These are phyloP conservation scores for Debaryomyces coudertii DNA, from an alignment of 1,139 yeast genomes.

Conservation along the genomic window DNA sequence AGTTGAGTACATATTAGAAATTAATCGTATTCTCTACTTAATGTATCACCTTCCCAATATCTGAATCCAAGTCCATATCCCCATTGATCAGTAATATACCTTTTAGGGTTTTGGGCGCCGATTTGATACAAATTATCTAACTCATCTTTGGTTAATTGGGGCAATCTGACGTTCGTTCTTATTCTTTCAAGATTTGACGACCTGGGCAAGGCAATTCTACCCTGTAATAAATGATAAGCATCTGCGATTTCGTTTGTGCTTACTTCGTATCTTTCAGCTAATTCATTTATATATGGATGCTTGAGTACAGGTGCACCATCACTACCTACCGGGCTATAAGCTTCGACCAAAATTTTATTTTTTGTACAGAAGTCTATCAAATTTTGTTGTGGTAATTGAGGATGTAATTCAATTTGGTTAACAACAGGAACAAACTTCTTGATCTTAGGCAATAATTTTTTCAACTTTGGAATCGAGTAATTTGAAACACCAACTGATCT, in stretches of 20 bases:
- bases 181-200: conserved; percentile 44
- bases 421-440: conserved; percentile 33
- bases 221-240: conserved; percentile 42
- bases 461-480: conserved; percentile 32
- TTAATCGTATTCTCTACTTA: conserved; percentile 19
- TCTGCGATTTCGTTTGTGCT: conserved; percentile 38
- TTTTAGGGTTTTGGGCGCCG: conserved; percentile 47
- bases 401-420: conserved; percentile 44
- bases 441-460: conserved; percentile 30
- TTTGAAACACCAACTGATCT: conserved; percentile 39
- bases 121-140: conserved; percentile 41
- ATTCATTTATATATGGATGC: conserved; percentile 32
- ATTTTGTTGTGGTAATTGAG: conserved; percentile 43
- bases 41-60: conserved; percentile 39
- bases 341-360: conserved; percentile 30
- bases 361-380: conserved; percentile 31
- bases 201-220: conserved; percentile 38
- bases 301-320: conserved; percentile 41
- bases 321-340: conserved; percentile 43
- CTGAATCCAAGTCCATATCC: conserved; percentile 42
- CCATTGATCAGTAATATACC: conserved; percentile 40
- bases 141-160: conserved; percentile 48
- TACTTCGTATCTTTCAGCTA: conserved; percentile 37
- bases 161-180: conserved; percentile 33
- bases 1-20: too few relatives aligned